phyloP scores from a whole-genome alignment of 2,329 filamentous ascomycete genomes.

The Exserohilum turcica region DNA sequence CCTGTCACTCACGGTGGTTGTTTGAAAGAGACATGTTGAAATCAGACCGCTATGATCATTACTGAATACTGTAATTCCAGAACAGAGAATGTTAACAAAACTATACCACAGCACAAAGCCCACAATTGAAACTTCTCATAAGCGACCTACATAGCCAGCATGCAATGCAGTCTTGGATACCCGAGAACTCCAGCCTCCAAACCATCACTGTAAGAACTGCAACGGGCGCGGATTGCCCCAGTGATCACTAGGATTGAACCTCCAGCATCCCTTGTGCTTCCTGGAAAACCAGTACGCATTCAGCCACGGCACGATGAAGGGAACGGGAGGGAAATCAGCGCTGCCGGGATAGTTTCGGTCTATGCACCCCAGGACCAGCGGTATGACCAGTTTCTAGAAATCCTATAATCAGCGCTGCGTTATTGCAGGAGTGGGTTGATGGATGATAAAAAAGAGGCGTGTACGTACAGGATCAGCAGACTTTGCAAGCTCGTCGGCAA shows the following conservation, averaged over 20 bases:
- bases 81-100: neutral
- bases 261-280: conserved; percentile 39
- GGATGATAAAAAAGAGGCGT: no score
- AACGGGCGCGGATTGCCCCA: conserved; percentile 37
- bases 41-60: no score
- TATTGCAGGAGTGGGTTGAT: neutral
- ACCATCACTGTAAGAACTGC: conserved; percentile 5
- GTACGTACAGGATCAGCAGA: conserved; percentile 16
- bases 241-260: conserved; percentile 44
- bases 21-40: no score
- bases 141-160: no score
- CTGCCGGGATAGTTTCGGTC: conserved; percentile 42
- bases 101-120: neutral
- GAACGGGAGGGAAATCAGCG: conserved; percentile 40
- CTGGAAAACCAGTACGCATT: conserved; percentile 42
- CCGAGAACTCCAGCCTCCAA: no score
- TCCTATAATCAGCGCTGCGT: neutral
- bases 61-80: neutral
- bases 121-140: neutral
- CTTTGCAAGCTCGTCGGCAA: neutral
- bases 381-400: conserved; percentile 28
- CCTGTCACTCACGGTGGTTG: no score
- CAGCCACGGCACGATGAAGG: conserved; percentile 43
- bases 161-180: no score
- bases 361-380: conserved; percentile 42